Base-by-base conservation (phyloP, 2,329 filamentous ascomycete species). In the Fusarium sulawesiense region DNA sequence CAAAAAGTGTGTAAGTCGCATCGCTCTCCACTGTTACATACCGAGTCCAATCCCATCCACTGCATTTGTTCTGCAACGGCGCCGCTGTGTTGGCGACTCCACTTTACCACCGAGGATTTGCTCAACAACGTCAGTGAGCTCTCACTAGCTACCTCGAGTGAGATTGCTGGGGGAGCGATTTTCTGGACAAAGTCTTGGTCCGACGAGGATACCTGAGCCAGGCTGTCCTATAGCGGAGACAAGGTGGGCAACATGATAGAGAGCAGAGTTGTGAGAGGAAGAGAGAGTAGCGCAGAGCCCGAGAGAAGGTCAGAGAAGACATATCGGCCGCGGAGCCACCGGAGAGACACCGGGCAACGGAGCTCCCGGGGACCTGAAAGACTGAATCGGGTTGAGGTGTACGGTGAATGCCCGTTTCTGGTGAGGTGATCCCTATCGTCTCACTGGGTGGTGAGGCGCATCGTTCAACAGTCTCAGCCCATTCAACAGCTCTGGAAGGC, bases 61-160 rank as follows among this genome's bases (percentile, higher is more conserved):
- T 58, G 56, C 46, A 69, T 63, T 67, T 67, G 61, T 34, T 70
- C 49, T 60, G 32, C 60, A 69, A 68, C 62, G 67, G 60, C 51
- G 54, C 58, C 56, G 68, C 56, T 49, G 41, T 58, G 54, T 58
- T 50, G 61, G 60, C 60, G 54, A 64, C 59, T 60, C 73, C 73
- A 75, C 73, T 74, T 73, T 75, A 75, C 48, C 73, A 75, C 73
- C 73, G 73, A 75, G 60, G 53, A 54, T 45, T 27, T 54, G 40
- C 59, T 72, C 69, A 73, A 66, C 66, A 70, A 73, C 60, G 68
- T 63, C 69, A 68, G 64, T 57, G 32, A 69, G 70, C 71, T 73
- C 58, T 56, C 63, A 29, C 70, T 73, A 75, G 73, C 72, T 57
- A 68, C 47, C 72, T 75, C 61, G 32, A 72, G 69, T 74, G 72